A percentile compares a stretch with the other conserved stretches of the same genome.
These are phyloP conservation scores for Ophiosphaerella herpotricha DNA, from an alignment of 2,329 filamentous ascomycete species.

Conservation along the genomic window DNA sequence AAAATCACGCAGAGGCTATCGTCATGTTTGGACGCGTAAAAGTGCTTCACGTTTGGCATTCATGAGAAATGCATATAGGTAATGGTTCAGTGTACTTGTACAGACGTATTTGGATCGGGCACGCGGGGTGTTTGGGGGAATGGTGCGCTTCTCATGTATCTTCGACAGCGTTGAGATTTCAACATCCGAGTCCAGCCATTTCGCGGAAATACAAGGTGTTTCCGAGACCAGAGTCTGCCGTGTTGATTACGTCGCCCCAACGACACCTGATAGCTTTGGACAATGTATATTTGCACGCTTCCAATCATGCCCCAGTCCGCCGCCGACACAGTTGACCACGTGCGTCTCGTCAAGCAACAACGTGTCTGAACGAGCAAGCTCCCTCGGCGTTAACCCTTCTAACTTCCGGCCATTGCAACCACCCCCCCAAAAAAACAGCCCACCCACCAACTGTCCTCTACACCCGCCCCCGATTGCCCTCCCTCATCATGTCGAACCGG, in stretches of 20 bases:
- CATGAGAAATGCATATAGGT: constrained; percentile 22
- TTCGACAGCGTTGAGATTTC: not conserved
- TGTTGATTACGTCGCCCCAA: too few species aligned
- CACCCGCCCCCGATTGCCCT: constrained; percentile 2
- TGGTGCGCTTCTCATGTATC: constrained; percentile 15
- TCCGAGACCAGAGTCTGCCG: not conserved
- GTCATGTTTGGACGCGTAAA: constrained; percentile 13
- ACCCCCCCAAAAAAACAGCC: constrained; percentile 9
- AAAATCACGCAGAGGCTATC: not conserved
- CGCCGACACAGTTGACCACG: not conserved
- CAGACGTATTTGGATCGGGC: constrained; percentile 20
- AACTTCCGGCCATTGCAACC: constrained; percentile 15
- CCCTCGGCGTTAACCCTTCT: constrained; percentile 16
- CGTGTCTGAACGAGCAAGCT: not conserved
- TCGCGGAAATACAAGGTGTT: not conserved
- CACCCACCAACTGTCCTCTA: constrained; percentile 25
- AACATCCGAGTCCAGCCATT: not conserved
- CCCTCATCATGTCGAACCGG: constrained; percentile 30
- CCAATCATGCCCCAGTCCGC: not conserved
- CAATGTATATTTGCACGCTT: not conserved
- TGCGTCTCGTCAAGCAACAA: too few species aligned
- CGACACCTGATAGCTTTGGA: not conserved
- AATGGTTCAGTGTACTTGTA: constrained; percentile 34
- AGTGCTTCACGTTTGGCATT: constrained; percentile 16
- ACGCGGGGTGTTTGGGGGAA: constrained; percentile 2